Conservation (phyloP, 805 yeast species). For the Kluyveromyces siamensis region DNA sequence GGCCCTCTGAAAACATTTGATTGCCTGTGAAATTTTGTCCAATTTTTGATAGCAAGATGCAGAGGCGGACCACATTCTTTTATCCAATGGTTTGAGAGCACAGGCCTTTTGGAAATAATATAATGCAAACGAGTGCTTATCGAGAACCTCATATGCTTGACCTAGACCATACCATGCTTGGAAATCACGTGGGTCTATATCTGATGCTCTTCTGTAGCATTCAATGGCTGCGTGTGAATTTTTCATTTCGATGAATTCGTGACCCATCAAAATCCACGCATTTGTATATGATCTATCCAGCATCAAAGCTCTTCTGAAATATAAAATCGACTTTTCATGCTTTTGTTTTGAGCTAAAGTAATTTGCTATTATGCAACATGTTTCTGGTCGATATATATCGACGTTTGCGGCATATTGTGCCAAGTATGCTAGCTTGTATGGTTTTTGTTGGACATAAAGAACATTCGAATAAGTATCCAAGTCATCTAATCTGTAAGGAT, state of each 20-base stretch:
- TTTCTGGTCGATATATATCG: slow-evolving; percentile 85
- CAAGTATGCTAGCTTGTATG: slow-evolving; percentile 70
- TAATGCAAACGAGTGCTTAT: slow-evolving; percentile 86
- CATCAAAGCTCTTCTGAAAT: slow-evolving; percentile 80
- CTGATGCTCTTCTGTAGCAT: slow-evolving; percentile 87
- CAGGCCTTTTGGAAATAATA: slow-evolving; percentile 91
- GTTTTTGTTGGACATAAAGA: slow-evolving; percentile 85
- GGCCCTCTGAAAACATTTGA: slow-evolving; percentile 77
- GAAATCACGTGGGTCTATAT: slow-evolving; percentile 79
- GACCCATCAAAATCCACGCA: slow-evolving; percentile 99
- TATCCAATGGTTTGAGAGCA: slow-evolving; percentile 77
- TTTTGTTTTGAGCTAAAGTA: slow-evolving; percentile 86
- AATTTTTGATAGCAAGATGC: slow-evolving; percentile 84
- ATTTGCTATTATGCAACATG: slow-evolving; percentile 90
- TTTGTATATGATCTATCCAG: slow-evolving; percentile 71
- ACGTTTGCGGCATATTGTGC: slow-evolving; percentile 79
- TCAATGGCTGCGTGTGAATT: slow-evolving; percentile 97
- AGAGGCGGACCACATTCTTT: slow-evolving; percentile 93
- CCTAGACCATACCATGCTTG: slow-evolving; percentile 98
- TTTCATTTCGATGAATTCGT: slow-evolving; percentile 92
- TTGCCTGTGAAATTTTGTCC: slow-evolving; percentile 59
- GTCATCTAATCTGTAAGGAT: slow-evolving; percentile 85
- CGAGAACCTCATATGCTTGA: slow-evolving; percentile 93
- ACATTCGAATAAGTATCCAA: slow-evolving; percentile 92
- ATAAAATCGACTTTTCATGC: slow-evolving; percentile 90